These are phyloP conservation scores for Candida succiphila DNA, from an alignment of 805 yeast genomes.

Conservation along the genomic window DNA sequence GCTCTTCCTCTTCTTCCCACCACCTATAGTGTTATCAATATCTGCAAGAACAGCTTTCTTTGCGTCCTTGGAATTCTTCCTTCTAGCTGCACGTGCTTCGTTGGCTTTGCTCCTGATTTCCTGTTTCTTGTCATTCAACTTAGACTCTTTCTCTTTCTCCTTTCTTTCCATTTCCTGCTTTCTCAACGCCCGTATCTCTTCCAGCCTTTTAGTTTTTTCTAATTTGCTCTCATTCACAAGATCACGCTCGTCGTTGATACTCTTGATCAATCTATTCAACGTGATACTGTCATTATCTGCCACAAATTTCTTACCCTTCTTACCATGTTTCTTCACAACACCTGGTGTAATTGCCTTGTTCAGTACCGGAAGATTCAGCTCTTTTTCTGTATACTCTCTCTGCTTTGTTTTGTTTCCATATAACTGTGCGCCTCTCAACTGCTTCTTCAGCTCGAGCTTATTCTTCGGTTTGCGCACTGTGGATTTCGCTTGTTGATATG, in stretches of 20 bases:
- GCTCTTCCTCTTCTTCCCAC: slow-evolving; percentile 24
- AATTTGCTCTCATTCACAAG: slow-evolving; percentile 75
- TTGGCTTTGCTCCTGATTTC: slow-evolving; percentile 70
- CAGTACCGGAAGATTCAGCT: slow-evolving; percentile 67
- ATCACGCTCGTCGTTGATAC: slow-evolving; percentile 77
- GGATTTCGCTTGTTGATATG: slow-evolving; percentile 52
- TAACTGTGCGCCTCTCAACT: slow-evolving; percentile 51
- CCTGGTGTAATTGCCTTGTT: slow-evolving; percentile 87
- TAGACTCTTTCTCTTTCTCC: slow-evolving; percentile 58
- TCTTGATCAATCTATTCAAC: slow-evolving; percentile 61
- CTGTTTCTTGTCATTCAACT: slow-evolving; percentile 65
- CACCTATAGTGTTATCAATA: slow-evolving; percentile 13
- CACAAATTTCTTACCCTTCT: slow-evolving; percentile 77
- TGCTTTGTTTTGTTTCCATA: slow-evolving; percentile 59
- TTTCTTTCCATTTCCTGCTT: slow-evolving; percentile 80
- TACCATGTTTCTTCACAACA: slow-evolving; percentile 61
- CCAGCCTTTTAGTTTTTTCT: slow-evolving; percentile 82
- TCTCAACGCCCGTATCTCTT: slow-evolving; percentile 80
- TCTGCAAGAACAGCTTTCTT: slow-evolving; percentile 15
- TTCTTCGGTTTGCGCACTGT: slow-evolving; percentile 39
- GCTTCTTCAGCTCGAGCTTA: slow-evolving; percentile 49
- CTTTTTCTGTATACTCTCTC: slow-evolving; percentile 62
- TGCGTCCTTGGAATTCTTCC: slow-evolving; percentile 37
- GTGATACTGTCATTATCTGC: slow-evolving; percentile 56
- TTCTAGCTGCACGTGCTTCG: slow-evolving; percentile 57